Evolutionary conservation across 2,329 filamentous ascomycete genomes (phyloP), one percentile per base, ranked within the genome.

Genomic region (Dactylellina cionopaga): DNA sequence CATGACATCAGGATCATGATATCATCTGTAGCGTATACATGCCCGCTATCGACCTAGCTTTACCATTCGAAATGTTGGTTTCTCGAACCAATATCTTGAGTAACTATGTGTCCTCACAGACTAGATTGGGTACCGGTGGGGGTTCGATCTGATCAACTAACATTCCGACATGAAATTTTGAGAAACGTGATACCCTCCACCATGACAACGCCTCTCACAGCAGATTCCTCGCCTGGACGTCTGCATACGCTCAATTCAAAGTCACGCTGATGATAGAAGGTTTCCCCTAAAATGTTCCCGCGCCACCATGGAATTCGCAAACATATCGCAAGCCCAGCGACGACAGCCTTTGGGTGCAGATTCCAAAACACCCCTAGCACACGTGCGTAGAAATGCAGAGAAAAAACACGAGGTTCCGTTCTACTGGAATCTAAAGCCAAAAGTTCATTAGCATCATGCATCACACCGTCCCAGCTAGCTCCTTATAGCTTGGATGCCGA

Each of bases 391-490:
- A 51, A 47, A 29, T 24, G 33, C 37, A 47, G 17, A 37, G 13
- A 49, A 65, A 2, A 56, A 56, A 22, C 51, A 65, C 31, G 51
- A 56, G 31, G 62, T 66, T 66, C 62, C 62, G 43, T 55, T 58
- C 43, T 43, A 35, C 62, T 66, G 62, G 62, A 58, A 58, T 35
- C 43, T 25, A 43, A 66, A 58, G 51, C 60, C 49, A 31, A 43
- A 65, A 65, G 49, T 17, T 43, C 29, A 49, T 55, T 65, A 65
- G 49, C 62, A 66, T 41, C 62, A 66, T 66, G 62, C 62, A 66
- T n/a, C 19, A 13, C 37, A 49, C 51, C 62, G 52, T 56, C 54
- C 56, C 43, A 41, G 49, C 41, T 49, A 49, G 41, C 43, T 66
- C 27, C 44, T 56, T 39, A 25, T n/a, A 43, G 49, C 29, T 27